A percentile compares a stretch with the other conserved stretches of the same genome.
Evolutionary conservation across 495 filamentous ascomycete species (phyloP).

Genomic region (Pyrenopolyporus hunteri): DNA sequence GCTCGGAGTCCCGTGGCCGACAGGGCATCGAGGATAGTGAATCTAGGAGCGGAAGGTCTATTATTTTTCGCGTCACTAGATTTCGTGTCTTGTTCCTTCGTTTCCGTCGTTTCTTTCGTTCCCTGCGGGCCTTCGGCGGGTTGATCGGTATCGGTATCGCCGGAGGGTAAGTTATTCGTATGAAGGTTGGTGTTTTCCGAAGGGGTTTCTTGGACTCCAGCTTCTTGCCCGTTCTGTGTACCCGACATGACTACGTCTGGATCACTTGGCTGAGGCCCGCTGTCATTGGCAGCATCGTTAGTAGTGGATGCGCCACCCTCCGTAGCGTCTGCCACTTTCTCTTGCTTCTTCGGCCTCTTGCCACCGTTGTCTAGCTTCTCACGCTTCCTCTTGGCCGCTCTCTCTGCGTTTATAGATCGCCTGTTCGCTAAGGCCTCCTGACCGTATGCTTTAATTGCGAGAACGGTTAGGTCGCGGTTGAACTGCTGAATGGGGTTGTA

Average conservation of each 20-base stretch:
- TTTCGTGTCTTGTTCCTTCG: conserved; percentile 30
- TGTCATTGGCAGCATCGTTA: conserved; percentile 7
- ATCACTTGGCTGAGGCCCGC: background rate
- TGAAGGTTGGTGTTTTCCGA: background rate
- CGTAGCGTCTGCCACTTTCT: conserved; percentile 20
- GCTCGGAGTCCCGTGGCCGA: conserved; percentile 94
- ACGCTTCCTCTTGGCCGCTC: conserved; percentile 45
- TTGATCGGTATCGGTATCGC: conserved; percentile 2
- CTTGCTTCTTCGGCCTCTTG: conserved; percentile 36
- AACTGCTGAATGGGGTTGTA: conserved; percentile 99
- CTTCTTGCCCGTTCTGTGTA: conserved; percentile 29
- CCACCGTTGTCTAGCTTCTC: conserved; percentile 41
- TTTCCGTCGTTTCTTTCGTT: conserved; percentile 6
- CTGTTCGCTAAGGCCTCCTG: conserved; percentile 66
- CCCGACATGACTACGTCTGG: background rate
- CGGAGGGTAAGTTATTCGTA: background rate
- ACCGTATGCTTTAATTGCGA: conserved; percentile 85
- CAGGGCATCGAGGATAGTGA: conserved; percentile 90
- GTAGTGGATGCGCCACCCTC: conserved; percentile 27
- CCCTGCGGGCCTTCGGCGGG: conserved; percentile 3
- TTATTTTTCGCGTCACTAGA: conserved; percentile 24
- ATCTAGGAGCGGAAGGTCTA: conserved; percentile 44
- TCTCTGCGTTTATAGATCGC: conserved; percentile 43
- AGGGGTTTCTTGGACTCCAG: conserved; percentile 10
- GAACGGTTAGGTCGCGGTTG: conserved; percentile 91